phyloP scores from a whole-genome alignment of 192 early-diverging fungal species.

The Paraglomus occultum region DNA sequence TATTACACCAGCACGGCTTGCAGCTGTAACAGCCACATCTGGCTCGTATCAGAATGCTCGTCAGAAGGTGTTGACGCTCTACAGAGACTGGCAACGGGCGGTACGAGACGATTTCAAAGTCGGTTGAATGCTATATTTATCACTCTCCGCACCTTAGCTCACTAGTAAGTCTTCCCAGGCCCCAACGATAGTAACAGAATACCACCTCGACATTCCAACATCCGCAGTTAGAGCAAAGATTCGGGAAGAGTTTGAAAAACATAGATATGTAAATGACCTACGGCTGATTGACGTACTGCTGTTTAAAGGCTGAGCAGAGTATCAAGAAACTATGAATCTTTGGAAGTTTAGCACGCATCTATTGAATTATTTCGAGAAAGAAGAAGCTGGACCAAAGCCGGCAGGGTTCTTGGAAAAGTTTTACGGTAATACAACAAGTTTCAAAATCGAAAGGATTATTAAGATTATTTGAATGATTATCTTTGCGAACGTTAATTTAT shows the following conservation, averaged over 20 bases:
- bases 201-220: conserved; percentile 73
- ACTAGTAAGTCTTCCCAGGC: conserved; percentile 40
- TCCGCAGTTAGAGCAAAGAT: conserved; percentile 76
- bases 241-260: conserved; percentile 85
- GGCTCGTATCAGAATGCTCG: conserved; percentile 61
- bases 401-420: conserved; percentile 78
- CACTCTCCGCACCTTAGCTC: not conserved
- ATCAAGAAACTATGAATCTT: conserved; percentile 85
- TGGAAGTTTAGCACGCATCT: conserved; percentile 93
- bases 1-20: conserved; percentile 39
- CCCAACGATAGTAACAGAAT: conserved; percentile 69
- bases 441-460: too few relatives aligned
- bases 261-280: conserved; percentile 74
- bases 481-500: too few relatives aligned
- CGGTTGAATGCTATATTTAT: conserved; percentile 10
- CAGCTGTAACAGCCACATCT: conserved; percentile 55
- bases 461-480: too few relatives aligned
- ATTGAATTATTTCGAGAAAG: conserved; percentile 82
- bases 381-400: conserved; percentile 68
- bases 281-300: conserved; percentile 78
- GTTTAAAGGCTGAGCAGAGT: conserved; percentile 85
- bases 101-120: conserved; percentile 39
- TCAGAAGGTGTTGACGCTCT: conserved; percentile 59
- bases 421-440: conserved; percentile 29
- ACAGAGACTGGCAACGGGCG: conserved; percentile 69